Percentiles rank a stretch among this genome's conserved stretches.
Evolutionary conservation across 2,329 filamentous ascomycete genomes (phyloP).

Genomic region (Microcyclosporella mali): DNA sequence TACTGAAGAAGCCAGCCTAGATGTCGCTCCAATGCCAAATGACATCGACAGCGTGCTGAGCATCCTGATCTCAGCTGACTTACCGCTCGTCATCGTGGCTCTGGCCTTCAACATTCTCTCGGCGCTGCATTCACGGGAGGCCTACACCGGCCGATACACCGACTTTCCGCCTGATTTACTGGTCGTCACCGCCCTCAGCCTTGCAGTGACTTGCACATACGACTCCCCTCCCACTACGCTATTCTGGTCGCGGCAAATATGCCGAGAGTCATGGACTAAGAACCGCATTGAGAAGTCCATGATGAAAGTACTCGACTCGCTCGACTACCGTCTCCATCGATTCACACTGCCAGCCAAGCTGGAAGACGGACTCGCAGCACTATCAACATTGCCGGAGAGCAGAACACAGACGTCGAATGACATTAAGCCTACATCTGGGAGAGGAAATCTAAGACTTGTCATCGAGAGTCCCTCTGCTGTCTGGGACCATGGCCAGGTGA

Average conservation of each 20-base stretch:
- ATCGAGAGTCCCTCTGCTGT: background rate
- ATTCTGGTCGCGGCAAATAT: slow-evolving; percentile 23
- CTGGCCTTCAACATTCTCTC: slow-evolving; percentile 27
- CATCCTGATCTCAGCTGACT: slow-evolving; percentile 22
- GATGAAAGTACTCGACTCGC: slow-evolving; percentile 15
- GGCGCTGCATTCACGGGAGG: slow-evolving; percentile 6
- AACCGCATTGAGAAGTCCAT: slow-evolving; percentile 18
- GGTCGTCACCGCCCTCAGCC: slow-evolving; percentile 22
- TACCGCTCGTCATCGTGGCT: slow-evolving; percentile 26
- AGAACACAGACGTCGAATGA: background rate
- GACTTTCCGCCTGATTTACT: slow-evolving; percentile 19
- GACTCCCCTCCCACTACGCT: slow-evolving; percentile 20
- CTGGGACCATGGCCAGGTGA: slow-evolving; percentile 8
- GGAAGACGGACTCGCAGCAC: slow-evolving; percentile 1
- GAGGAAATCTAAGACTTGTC: slow-evolving; percentile 1
- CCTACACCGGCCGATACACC: background rate
- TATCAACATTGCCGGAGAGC: no score
- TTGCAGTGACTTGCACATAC: slow-evolving; percentile 25
- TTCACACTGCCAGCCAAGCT: slow-evolving; percentile 14
- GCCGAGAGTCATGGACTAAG: slow-evolving; percentile 13
- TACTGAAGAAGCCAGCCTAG: slow-evolving; percentile 10
- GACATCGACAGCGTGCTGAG: slow-evolving; percentile 16
- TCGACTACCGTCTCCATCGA: slow-evolving; percentile 25
- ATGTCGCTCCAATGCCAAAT: slow-evolving; percentile 5
- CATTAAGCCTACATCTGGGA: background rate